These are phyloP conservation scores for Monosporascus sp. DNA, from an alignment of 2,329 filamentous ascomycete species.

Conservation along the genomic window DNA sequence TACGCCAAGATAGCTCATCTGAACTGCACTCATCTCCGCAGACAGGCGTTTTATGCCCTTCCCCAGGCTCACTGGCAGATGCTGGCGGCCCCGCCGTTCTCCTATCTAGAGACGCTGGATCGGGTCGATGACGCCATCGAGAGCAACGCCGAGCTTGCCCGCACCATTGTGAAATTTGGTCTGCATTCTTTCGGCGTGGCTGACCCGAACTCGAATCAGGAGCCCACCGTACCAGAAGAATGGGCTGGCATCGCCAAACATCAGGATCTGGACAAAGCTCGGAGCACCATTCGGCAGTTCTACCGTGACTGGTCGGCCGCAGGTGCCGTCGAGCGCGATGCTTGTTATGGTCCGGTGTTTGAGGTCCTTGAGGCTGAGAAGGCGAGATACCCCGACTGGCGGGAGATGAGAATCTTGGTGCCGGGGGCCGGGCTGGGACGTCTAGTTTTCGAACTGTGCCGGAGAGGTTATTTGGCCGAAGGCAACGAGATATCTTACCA, in stretches of 20 bases:
- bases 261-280: slow-evolving; percentile 80
- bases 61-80: slow-evolving; percentile 79
- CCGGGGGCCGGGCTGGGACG: slow-evolving; percentile 87
- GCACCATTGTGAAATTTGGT: slow-evolving; percentile 67
- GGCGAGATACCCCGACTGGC: slow-evolving; percentile 17
- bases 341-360: slow-evolving; percentile 72
- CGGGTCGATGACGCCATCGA: slow-evolving; percentile 85
- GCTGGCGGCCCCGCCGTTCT: slow-evolving; percentile 76
- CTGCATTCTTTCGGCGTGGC: slow-evolving; percentile 59
- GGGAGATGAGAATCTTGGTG: slow-evolving; percentile 64
- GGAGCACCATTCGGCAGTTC: slow-evolving; percentile 87
- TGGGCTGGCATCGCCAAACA: slow-evolving; percentile 69
- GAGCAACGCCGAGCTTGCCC: slow-evolving; percentile 75
- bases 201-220: slow-evolving; percentile 28
- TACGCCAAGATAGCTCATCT: slow-evolving; percentile 82
- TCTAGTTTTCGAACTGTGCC: slow-evolving; percentile 81
- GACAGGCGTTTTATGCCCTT: slow-evolving; percentile 89
- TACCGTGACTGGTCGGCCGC: slow-evolving; percentile 91
- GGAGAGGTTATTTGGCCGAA: slow-evolving; percentile 67
- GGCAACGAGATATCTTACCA: slow-evolving; percentile 98
- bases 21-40: slow-evolving; percentile 84
- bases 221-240: slow-evolving; percentile 47
- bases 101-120: slow-evolving; percentile 71
- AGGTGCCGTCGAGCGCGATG: slow-evolving; percentile 67
- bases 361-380: slow-evolving; percentile 53